These are phyloP conservation scores for Plantago coronopus DNA, from an alignment of 305 asterid genomes.

Conservation along the genomic window DNA sequence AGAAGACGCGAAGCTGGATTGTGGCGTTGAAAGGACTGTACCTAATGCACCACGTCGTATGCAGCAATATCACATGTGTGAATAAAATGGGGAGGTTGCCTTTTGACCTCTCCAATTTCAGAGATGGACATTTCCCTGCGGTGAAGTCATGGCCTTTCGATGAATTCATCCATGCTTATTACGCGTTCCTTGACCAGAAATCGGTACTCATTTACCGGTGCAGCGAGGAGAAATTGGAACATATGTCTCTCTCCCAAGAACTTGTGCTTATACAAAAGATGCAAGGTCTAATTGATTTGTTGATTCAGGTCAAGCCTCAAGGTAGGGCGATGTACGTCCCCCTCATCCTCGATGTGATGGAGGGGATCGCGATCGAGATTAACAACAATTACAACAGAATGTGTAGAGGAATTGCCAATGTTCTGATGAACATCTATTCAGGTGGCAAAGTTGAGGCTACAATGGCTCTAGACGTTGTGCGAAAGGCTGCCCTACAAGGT, in stretches of 20 bases:
- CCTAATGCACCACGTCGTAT: conserved; percentile 58
- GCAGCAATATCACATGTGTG: conserved; percentile 32
- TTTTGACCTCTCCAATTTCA: conserved; percentile 64
- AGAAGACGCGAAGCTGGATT: conserved; percentile 48
- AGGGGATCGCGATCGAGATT: conserved; percentile 50
- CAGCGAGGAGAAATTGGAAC: conserved; percentile 21
- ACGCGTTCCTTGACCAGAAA: conserved; percentile 65
- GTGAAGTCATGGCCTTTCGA: conserved; percentile 41
- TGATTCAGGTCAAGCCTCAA: conserved; percentile 56
- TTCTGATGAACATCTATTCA: conserved; percentile 45
- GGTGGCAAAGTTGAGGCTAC: conserved; percentile 48
- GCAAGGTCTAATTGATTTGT: conserved; percentile 49
- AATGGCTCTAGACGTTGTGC: conserved; percentile 43
- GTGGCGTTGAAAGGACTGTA: conserved; percentile 69
- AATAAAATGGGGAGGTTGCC: conserved; percentile 61
- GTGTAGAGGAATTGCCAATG: conserved; percentile 54
- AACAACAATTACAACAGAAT: conserved; percentile 55
- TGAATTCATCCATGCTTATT: conserved; percentile 59
- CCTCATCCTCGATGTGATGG: conserved; percentile 61
- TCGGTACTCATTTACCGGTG: conserved; percentile 35
- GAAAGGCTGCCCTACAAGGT: conserved; percentile 54
- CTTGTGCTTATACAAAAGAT: conserved; percentile 38
- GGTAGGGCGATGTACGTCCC: conserved; percentile 34
- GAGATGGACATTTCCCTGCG: conserved; percentile 32
- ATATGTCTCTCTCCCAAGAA: conserved; percentile 33